Conservation (phyloP, 306 rosid species). For the Vigna unguiculata region DNA sequence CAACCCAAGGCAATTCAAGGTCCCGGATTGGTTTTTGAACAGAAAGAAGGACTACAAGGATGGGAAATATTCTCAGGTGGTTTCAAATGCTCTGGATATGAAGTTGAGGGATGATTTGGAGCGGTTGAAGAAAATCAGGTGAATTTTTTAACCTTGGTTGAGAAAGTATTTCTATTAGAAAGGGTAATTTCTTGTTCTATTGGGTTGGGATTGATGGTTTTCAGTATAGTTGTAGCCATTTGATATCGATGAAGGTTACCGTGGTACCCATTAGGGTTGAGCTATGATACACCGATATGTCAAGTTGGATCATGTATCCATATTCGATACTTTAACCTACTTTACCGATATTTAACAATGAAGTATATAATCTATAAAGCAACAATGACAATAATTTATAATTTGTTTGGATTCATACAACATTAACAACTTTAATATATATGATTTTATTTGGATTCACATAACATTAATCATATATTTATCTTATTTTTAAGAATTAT, state of each 20-base stretch:
- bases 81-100: slow-evolving; percentile 15
- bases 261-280: not conserved
- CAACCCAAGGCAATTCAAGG: slow-evolving; percentile 25
- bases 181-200: not conserved
- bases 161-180: not conserved
- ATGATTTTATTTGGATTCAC: too few species aligned
- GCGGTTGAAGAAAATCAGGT: slow-evolving; percentile 23
- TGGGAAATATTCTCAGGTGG: slow-evolving; percentile 15
- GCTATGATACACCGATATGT: too few species aligned
- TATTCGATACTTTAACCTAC: too few species aligned
- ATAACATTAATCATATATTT: too few species aligned
- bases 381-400: too few species aligned
- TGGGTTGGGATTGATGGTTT: not conserved
- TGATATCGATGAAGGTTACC: too few species aligned
- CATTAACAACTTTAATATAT: too few species aligned
- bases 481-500: too few species aligned
- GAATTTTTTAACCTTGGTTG: not conserved
- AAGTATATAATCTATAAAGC: too few species aligned
- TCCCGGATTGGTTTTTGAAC: slow-evolving; percentile 19
- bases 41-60: slow-evolving; percentile 27
- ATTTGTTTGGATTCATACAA: too few species aligned
- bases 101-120: slow-evolving; percentile 26
- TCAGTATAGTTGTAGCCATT: not conserved
- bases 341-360: too few species aligned
- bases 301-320: too few species aligned